Percentiles rank a stretch among this genome's conserved stretches.
phyloP scores from a whole-genome alignment of 2,329 filamentous ascomycete species.

The Colletotrichum siamense region DNA sequence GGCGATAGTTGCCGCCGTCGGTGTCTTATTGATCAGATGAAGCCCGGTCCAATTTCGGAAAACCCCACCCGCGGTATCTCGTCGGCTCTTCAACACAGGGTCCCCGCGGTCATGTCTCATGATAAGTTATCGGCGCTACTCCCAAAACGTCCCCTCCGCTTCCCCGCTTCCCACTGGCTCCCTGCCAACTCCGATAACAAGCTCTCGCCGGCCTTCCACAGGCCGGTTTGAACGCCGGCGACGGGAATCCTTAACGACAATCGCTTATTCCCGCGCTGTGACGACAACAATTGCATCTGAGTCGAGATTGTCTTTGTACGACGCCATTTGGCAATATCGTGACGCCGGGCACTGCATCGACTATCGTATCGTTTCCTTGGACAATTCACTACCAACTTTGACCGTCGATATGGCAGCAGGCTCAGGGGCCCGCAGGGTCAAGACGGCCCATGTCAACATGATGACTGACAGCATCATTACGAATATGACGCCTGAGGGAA shows the following conservation, averaged over 20 bases:
- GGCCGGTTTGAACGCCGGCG: not conserved
- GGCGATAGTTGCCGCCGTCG: not conserved
- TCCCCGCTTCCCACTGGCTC: not conserved
- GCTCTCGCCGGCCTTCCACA: not conserved
- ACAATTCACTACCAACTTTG: not conserved
- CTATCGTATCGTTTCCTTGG: rapidly evolving
- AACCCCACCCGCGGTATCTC: not conserved
- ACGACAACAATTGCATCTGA: not conserved
- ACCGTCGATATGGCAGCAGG: not conserved
- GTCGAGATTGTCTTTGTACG: not conserved
- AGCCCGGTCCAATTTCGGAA: not conserved
- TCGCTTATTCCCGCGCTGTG: not conserved
- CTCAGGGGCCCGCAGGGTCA: conserved; percentile 9
- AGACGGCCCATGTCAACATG: conserved; percentile 49
- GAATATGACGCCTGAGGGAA: conserved; percentile 43
- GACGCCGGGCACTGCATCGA: not conserved
- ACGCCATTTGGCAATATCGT: not conserved
- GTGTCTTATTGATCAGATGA: not conserved
- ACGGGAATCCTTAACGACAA: not conserved
- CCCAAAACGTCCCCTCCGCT: not conserved
- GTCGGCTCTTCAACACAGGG: not conserved
- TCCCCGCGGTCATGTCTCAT: not conserved
- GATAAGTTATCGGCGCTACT: not conserved
- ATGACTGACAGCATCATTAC: conserved; percentile 51
- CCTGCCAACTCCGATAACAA: not conserved